phyloP scores from a whole-genome alignment of 768 basidiomycete species.

The Arthromyces matolae region DNA sequence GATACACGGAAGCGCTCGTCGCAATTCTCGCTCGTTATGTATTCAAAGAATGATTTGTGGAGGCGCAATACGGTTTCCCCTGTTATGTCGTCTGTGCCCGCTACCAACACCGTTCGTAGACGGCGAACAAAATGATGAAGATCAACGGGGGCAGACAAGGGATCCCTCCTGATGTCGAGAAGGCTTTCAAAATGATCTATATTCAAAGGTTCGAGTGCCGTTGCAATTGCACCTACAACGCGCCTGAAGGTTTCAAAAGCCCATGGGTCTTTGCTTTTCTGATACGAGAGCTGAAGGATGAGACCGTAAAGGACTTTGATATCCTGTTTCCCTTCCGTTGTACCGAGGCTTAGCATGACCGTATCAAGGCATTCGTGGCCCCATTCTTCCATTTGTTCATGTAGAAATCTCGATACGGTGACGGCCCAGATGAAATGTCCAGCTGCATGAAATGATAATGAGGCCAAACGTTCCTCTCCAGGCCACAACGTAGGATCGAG shows the following conservation, averaged over 20 bases:
- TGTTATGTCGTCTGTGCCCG: not conserved
- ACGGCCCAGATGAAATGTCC: constrained; percentile 18
- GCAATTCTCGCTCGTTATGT: not conserved
- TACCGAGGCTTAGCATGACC: constrained; percentile 6
- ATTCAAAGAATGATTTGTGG: constrained; percentile 8
- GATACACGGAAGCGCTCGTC: constrained; percentile 5
- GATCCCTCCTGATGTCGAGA: not conserved
- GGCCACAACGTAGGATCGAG: constrained; percentile 11
- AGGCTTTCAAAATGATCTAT: not conserved
- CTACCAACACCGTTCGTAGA: constrained; percentile 1
- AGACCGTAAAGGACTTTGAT: constrained; percentile 15
- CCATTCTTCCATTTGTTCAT: constrained; percentile 7
- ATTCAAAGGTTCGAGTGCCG: not conserved
- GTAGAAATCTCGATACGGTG: constrained; percentile 11
- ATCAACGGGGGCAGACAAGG: not conserved
- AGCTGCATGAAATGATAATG: constrained; percentile 7
- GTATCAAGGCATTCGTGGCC: constrained; percentile 12
- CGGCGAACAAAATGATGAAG: constrained; percentile 1
- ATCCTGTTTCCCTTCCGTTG: constrained; percentile 6
- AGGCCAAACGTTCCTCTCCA: constrained; percentile 7
- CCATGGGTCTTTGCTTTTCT: not conserved
- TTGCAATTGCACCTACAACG: constrained; percentile 1
- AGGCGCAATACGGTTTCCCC: not conserved
- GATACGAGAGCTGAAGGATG: constrained; percentile 1
- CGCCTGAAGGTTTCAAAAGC: constrained; percentile 6